Evolutionary conservation across 164 flowering plant genomes (phyloP).

Genomic region (Taxillus chinensis): DNA sequence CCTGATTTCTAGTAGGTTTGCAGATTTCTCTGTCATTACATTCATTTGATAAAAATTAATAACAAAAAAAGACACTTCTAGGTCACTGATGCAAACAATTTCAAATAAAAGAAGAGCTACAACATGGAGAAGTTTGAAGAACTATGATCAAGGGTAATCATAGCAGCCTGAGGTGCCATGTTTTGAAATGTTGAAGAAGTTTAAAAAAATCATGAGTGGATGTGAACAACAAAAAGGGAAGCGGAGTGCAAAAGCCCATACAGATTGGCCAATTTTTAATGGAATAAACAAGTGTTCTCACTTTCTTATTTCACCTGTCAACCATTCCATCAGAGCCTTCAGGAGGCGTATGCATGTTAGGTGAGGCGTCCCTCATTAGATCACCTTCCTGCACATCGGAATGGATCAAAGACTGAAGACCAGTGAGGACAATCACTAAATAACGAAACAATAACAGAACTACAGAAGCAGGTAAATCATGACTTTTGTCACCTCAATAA

Average conservation of each 20-base stretch:
- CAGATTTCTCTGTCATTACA: too few species aligned
- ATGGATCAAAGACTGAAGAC: conserved; percentile 2
- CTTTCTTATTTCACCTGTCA: conserved; percentile 73
- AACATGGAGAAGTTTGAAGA: too few species aligned
- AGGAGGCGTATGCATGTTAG: conserved; percentile 7
- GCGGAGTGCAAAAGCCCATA: background rate
- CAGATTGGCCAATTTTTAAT: background rate
- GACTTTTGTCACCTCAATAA: conserved; percentile 19
- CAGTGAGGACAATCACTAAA: background rate
- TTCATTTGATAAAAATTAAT: too few species aligned
- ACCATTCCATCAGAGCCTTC: conserved; percentile 24
- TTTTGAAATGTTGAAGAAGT: too few species aligned
- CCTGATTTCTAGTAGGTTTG: too few species aligned
- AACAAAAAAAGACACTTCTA: too few species aligned
- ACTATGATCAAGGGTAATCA: too few species aligned
- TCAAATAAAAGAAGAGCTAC: too few species aligned
- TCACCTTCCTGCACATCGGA: conserved; percentile 30
- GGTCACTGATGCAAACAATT: too few species aligned
- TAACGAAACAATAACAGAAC: background rate
- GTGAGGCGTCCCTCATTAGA: conserved; percentile 11
- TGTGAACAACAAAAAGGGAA: background rate
- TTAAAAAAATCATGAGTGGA: too few species aligned
- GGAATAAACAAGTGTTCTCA: conserved; percentile 26
- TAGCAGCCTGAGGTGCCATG: too few species aligned
- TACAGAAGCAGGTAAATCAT: background rate